phyloP scores from a whole-genome alignment of 2,329 filamentous ascomycete species.

The Penicillium italicum region DNA sequence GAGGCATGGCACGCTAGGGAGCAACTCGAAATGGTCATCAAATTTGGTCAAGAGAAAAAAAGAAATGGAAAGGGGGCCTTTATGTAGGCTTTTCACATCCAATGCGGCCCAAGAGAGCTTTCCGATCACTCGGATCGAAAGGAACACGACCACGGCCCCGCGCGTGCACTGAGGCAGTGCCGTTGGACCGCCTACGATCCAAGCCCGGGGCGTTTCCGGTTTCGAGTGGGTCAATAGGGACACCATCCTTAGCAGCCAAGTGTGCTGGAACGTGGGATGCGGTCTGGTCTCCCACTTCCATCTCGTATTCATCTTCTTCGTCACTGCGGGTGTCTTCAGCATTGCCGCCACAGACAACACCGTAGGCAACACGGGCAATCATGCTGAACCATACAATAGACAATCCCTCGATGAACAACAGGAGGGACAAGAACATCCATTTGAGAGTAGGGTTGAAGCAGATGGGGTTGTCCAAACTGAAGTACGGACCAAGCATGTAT shows the following conservation, averaged over 20 bases:
- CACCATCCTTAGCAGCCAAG: conserved; percentile 23
- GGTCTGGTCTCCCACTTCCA: conserved; percentile 15
- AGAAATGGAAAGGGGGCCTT: not conserved
- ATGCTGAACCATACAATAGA: conserved; percentile 85
- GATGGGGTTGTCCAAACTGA: conserved; percentile 65
- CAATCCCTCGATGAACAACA: conserved; percentile 74
- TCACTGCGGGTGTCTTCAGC: conserved; percentile 88
- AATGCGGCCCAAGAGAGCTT: conserved; percentile 76
- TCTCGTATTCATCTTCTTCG: conserved; percentile 60
- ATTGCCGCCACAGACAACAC: conserved; percentile 68
- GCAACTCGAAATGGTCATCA: conserved; percentile 17
- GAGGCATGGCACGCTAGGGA: conserved; percentile 17
- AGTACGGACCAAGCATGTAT: conserved; percentile 72
- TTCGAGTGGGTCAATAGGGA: conserved; percentile 19
- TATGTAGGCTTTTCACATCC: conserved; percentile 69
- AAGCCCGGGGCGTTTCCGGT: conserved; percentile 28
- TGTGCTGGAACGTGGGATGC: conserved; percentile 28
- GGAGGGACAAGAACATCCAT: conserved; percentile 70
- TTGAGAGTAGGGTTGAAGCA: conserved; percentile 76
- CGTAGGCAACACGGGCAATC: conserved; percentile 78
- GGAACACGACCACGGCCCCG: conserved; percentile 39
- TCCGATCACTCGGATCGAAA: conserved; percentile 48
- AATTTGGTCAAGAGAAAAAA: conserved; percentile 8
- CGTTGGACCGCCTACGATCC: conserved; percentile 36
- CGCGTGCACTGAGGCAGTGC: conserved; percentile 33